Percentiles rank a stretch among this genome's conserved stretches.
Conservation (phyloP, 176 grass and related monocot genomes). For the Musa beccarii region DNA sequence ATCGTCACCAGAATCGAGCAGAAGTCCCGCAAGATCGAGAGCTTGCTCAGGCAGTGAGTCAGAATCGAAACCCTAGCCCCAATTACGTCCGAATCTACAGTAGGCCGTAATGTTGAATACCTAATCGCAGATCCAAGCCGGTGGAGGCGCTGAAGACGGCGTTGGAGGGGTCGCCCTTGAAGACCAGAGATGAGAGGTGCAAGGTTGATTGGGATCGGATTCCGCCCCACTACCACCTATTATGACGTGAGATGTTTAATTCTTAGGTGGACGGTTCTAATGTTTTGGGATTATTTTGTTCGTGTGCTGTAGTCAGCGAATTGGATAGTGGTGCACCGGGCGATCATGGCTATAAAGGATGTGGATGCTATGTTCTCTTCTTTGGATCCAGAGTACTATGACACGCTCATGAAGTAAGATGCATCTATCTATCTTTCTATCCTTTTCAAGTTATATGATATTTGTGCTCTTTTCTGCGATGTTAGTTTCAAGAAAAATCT, state of each 20-base stretch:
- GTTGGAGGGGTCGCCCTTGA: conserved; percentile 72
- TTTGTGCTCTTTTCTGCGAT: background rate
- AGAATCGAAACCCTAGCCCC: background rate
- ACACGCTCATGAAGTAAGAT: conserved; percentile 95
- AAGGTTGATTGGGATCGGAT: conserved; percentile 32
- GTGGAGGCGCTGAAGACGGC: conserved; percentile 91
- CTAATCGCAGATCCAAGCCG: conserved; percentile 64
- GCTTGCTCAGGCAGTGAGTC: conserved; percentile 77
- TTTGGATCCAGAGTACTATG: conserved; percentile 91
- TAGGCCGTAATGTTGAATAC: background rate
- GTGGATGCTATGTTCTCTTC: conserved; percentile 83
- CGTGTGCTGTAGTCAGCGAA: conserved; percentile 48
- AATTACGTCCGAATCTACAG: background rate
- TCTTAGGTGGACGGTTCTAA: background rate
- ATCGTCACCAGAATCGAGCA: conserved; percentile 86
- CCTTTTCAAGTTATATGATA: background rate
- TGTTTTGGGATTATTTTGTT: background rate
- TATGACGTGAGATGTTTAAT: background rate
- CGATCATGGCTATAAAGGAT: conserved; percentile 97
- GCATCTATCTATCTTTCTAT: background rate
- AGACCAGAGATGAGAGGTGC: conserved; percentile 96
- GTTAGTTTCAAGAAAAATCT: no score
- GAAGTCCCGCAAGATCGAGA: conserved; percentile 98
- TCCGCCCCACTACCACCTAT: no score
- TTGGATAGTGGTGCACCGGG: conserved; percentile 97